Evolutionary conservation across 2,329 filamentous ascomycete species (phyloP).

Genomic region (Monosporascus sp.): DNA sequence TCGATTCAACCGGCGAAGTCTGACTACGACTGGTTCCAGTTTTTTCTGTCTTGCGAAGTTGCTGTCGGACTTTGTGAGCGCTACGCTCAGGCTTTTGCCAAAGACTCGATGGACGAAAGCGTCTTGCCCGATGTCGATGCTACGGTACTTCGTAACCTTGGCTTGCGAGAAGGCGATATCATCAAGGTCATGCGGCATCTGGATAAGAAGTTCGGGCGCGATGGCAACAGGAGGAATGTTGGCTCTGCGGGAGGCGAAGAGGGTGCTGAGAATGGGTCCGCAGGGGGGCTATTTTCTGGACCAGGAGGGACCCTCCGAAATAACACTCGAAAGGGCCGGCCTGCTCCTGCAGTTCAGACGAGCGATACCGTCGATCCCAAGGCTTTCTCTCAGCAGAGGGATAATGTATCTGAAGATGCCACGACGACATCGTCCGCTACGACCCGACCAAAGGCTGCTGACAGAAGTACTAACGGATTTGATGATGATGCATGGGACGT

Average conservation of each 20-base stretch:
- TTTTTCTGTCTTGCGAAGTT: constrained; percentile 90
- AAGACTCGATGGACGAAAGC: constrained; percentile 94
- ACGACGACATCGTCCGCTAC: constrained; percentile 31
- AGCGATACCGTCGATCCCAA: constrained; percentile 85
- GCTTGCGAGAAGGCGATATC: constrained; percentile 94
- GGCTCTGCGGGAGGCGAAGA: constrained; percentile 32
- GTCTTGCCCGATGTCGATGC: constrained; percentile 86
- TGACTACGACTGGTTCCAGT: constrained; percentile 98
- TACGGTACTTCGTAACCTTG: constrained; percentile 75
- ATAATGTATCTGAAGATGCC: constrained; percentile 34
- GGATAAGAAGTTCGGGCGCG: constrained; percentile 73
- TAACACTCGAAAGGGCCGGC: constrained; percentile 88
- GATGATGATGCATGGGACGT: constrained; percentile 98
- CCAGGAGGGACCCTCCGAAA: constrained; percentile 87
- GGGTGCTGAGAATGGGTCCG: constrained; percentile 51
- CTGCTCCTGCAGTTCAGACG: constrained; percentile 78
- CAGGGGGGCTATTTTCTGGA: constrained; percentile 78
- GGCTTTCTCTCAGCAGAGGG: constrained; percentile 65
- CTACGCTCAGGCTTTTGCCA: constrained; percentile 82
- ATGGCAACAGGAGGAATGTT: constrained; percentile 45
- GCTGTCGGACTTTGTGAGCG: constrained; percentile 89
- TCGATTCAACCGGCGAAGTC: constrained; percentile 58
- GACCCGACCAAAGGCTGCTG: constrained; percentile 24
- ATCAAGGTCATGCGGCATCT: constrained; percentile 89
- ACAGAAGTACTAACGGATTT: constrained; percentile 47